Conservation (phyloP, 163 green algal species). For the Coccomyxa subellipsoidea region DNA sequence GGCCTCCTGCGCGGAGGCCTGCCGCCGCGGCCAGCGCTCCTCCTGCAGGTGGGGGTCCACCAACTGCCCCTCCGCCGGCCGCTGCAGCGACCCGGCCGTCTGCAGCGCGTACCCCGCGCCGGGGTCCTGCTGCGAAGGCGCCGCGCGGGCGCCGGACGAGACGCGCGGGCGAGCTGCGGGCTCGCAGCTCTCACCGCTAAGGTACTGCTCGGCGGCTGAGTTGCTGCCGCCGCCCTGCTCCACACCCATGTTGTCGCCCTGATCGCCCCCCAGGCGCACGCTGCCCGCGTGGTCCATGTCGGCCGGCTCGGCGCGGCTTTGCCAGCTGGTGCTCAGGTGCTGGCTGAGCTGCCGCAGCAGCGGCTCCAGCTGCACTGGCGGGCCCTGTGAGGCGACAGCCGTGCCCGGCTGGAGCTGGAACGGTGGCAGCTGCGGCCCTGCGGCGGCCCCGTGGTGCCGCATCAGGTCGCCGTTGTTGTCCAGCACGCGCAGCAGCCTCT, state of each 20-base stretch:
- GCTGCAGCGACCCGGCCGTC: neutral
- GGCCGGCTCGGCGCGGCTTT: neutral
- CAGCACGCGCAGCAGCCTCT: neutral
- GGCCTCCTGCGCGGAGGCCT: neutral
- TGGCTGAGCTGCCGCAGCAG: neutral
- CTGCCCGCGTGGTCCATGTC: neutral
- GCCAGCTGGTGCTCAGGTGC: neutral
- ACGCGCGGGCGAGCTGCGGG: too few species aligned
- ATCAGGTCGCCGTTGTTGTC: neutral
- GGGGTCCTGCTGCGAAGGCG: neutral
- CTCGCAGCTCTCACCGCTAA: neutral
- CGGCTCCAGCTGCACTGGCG: neutral
- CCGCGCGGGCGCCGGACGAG: neutral
- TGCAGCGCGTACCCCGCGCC: neutral
- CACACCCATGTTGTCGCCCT: neutral
- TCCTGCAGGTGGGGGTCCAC: neutral
- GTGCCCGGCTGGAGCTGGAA: neutral
- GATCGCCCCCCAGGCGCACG: neutral
- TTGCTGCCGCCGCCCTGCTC: neutral
- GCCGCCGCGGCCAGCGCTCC: neutral
- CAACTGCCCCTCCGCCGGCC: neutral
- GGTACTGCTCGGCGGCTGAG: neutral
- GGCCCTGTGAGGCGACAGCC: neutral
- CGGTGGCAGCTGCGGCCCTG: neutral
- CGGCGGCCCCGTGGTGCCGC: neutral